Evolutionary conservation across 2,329 filamentous ascomycete species (phyloP), one percentile per base, ranked within the genome.

Genomic region (Pseudogymnoascus sp.): DNA sequence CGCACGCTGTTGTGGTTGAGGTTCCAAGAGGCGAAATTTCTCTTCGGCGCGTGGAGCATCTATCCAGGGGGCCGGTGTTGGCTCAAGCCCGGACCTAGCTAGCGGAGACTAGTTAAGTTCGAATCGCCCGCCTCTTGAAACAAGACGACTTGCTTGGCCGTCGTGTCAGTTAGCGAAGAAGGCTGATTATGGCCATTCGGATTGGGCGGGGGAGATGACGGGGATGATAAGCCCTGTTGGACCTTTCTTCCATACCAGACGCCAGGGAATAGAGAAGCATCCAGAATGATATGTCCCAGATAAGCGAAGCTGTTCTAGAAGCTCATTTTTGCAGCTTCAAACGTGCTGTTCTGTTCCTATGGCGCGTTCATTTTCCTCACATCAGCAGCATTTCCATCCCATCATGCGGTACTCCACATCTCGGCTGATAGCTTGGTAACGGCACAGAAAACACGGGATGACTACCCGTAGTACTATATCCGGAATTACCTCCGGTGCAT

Each of bases 51-150:
- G 15, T 35, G 29, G 47, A 33, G 47, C 21, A 54, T 54, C 13
- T 15, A 29, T 21, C 47, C 47, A 15, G 26, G 21, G 47, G n/a
- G 15, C 9, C 9, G 5, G 13, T 54, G 47, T 33, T 21, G 47
- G 13, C 47, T 29, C 47, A 54, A 54, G 47, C 5, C 15, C 29
- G 10, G 9, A 10, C 29, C 29, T 17, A 54, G 29, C 9, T 54
- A 54, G 26, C 47, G 47, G 47, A 33, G 47, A 33, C 47, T 54
- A 54, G 47, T 54, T 54, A 54, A 54, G 47, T 54, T 54, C 29
- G 15, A 29, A 54, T 54, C 47, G 47, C n/a, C 47, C 47, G 47
- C 47, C 47, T 54, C 47, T 54, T 54, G 47, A 54, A 54, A 54
- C 47, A 33, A 33, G 47, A 33, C 15, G 29, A 33, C 31, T 35